A percentile compares a stretch with the other conserved stretches of the same genome.
These are phyloP conservation scores for Salix caprea DNA, from an alignment of 345 rosid genomes.

Conservation along the genomic window DNA sequence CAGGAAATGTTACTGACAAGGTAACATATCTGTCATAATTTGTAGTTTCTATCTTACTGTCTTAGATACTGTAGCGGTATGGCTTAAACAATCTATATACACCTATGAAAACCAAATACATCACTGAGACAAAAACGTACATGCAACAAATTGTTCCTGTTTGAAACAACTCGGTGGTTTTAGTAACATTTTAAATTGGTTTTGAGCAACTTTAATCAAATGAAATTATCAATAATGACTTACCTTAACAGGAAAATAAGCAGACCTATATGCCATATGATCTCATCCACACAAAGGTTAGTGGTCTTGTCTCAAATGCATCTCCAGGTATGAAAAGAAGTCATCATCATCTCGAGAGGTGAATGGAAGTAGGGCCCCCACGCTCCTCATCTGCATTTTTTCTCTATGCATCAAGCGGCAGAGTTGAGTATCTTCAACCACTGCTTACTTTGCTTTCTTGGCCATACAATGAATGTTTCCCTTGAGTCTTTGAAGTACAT, in stretches of 20 bases:
- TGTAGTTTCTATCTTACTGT: too few relatives aligned
- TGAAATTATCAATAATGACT: background rate
- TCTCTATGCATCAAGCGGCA: conserved; percentile 13
- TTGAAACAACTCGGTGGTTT: background rate
- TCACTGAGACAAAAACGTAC: background rate
- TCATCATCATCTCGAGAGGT: conserved; percentile 95
- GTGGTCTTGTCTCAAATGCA: conserved; percentile 88
- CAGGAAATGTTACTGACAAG: too few relatives aligned
- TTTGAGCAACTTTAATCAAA: background rate
- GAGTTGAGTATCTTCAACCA: too few relatives aligned
- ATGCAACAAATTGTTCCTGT: background rate
- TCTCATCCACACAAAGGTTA: conserved; percentile 74
- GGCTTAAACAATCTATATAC: background rate
- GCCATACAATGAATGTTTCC: too few relatives aligned
- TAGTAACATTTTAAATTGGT: background rate
- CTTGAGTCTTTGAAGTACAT: too few relatives aligned
- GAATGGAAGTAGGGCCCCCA: conserved; percentile 41
- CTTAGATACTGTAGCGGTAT: too few relatives aligned
- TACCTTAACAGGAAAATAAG: conserved; percentile 92
- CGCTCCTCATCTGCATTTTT: too few relatives aligned
- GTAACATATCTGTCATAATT: too few relatives aligned
- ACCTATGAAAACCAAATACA: background rate
- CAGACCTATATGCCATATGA: conserved; percentile 90
- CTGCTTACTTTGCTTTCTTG: too few relatives aligned
- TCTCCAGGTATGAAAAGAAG: conserved; percentile 94